Conservation (phyloP, 176 grass and related monocot species). For the barley (Hordeum vulgare) region MorexV3_pseudomolecules_assembly NC_058518.1:434930917-434931416, state of each 20-base stretch:
- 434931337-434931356: slow-evolving; percentile 53
- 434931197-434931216: slow-evolving; percentile 32
- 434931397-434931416: slow-evolving; percentile 83
- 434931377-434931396: slow-evolving; percentile 69
- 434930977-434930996: slow-evolving; percentile 41
- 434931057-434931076: slow-evolving; percentile 84
- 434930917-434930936: slow-evolving; percentile 76
- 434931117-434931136: slow-evolving; percentile 70
- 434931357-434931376: slow-evolving; percentile 63
- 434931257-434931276: slow-evolving; percentile 51
- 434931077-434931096: slow-evolving; percentile 89
- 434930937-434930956: slow-evolving; percentile 51
- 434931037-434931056: slow-evolving; percentile 83
- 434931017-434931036: slow-evolving; percentile 83
- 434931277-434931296: slow-evolving; percentile 40
- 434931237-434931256: slow-evolving; percentile 27
- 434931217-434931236: slow-evolving; percentile 40
- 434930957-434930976: slow-evolving; percentile 32
- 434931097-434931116: slow-evolving; percentile 80
- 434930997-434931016: slow-evolving; percentile 43
- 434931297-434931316: slow-evolving; percentile 66
- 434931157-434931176: slow-evolving; percentile 43
- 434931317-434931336: slow-evolving; percentile 67
- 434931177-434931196: slow-evolving; percentile 30
- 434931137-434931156: slow-evolving; percentile 70